phyloP scores from a whole-genome alignment of 2,329 filamentous ascomycete genomes.

The Calonectria fujianensis region DNA sequence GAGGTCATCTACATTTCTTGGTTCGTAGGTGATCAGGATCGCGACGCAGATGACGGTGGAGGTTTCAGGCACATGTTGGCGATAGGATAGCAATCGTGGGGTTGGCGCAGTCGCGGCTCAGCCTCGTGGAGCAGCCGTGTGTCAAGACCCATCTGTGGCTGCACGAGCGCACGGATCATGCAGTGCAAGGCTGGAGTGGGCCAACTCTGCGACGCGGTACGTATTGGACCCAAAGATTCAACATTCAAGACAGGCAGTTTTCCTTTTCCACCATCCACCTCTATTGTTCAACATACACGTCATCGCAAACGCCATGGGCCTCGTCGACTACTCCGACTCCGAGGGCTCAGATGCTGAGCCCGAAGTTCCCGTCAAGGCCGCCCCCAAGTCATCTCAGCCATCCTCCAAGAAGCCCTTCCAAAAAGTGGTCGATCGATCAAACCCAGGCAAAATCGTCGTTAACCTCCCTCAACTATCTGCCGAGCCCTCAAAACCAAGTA shows the following conservation, averaged over 20 bases:
- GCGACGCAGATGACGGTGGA: constrained; percentile 15
- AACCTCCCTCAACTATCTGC: constrained; percentile 77
- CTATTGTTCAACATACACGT: background rate
- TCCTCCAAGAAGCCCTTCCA: constrained; percentile 79
- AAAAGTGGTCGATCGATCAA: constrained; percentile 87
- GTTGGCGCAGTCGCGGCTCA: constrained; percentile 41
- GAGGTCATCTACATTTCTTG: constrained; percentile 47
- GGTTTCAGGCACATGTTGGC: constrained; percentile 35
- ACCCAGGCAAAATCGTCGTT: constrained; percentile 89
- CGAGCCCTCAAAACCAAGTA: constrained; percentile 59
- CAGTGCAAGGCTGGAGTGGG: constrained; percentile 44
- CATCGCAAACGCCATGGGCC: constrained; percentile 74
- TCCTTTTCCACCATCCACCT: constrained; percentile 1
- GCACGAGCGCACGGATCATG: constrained; percentile 44
- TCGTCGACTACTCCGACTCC: constrained; percentile 91
- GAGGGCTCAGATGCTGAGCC: constrained; percentile 83
- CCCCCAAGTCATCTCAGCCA: constrained; percentile 56
- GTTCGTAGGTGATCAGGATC: constrained; percentile 17
- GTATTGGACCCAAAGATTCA: constrained; percentile 26
- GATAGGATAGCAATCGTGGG: constrained; percentile 43
- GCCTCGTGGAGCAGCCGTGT: constrained; percentile 42
- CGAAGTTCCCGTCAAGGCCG: constrained; percentile 55
- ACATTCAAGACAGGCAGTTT: constrained; percentile 9
- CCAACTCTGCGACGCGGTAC: constrained; percentile 18
- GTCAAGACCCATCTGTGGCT: constrained; percentile 46